phyloP scores from a whole-genome alignment of 2,329 filamentous ascomycete genomes.

The Trichoderma sp. region DNA sequence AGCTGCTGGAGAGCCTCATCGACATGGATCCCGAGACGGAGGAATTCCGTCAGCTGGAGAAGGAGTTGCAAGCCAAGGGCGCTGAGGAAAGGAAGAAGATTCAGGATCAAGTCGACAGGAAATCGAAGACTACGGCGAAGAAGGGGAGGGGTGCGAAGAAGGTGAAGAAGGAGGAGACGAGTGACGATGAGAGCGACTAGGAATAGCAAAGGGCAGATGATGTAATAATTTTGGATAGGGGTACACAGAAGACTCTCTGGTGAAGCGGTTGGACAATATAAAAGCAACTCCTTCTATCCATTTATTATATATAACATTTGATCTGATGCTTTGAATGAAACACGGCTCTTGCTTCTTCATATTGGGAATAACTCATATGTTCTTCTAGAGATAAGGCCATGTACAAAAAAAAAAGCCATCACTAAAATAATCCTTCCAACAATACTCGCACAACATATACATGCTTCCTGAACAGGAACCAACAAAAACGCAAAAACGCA shows the following conservation, averaged over 20 bases:
- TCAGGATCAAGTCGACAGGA: conserved; percentile 75
- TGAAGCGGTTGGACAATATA: too few species aligned
- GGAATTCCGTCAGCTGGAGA: conserved; percentile 66
- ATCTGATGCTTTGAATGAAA: background rate
- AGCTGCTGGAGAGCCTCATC: conserved; percentile 83
- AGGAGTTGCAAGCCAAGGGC: conserved; percentile 64
- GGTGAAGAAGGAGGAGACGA: conserved; percentile 33
- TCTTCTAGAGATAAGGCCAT: background rate
- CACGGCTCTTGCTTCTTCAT: background rate
- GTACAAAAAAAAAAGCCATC: background rate
- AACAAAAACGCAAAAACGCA: background rate
- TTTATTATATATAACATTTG: too few species aligned
- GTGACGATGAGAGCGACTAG: conserved; percentile 36
- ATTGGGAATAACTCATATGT: background rate
- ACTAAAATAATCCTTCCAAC: background rate
- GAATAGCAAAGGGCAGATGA: background rate
- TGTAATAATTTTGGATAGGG: too few species aligned
- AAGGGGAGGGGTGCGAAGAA: conserved; percentile 28
- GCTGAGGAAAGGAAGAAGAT: conserved; percentile 69
- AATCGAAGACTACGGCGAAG: conserved; percentile 56
- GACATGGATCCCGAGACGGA: conserved; percentile 75
- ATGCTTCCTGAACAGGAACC: background rate
- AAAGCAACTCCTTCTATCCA: too few species aligned
- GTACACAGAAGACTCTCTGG: too few species aligned
- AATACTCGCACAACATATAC: background rate